Evolutionary conservation across 192 early-diverging fungal genomes (phyloP).

Genomic region (Coemansia sp.): DNA sequence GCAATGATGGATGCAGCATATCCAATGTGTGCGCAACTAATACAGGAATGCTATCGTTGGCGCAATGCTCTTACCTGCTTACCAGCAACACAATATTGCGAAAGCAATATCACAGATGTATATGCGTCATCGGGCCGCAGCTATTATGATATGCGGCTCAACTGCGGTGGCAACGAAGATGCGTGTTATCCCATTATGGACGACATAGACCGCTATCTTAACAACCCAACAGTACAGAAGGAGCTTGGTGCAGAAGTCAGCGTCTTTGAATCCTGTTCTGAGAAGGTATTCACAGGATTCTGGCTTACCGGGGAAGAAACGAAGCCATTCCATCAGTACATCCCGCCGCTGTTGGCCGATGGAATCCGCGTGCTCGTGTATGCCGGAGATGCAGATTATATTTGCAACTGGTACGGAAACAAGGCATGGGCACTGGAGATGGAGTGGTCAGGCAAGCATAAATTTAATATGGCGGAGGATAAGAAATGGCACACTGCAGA

Average conservation of each 20-base stretch:
- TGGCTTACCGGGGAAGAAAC: conserved; percentile 80
- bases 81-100: conserved; percentile 83
- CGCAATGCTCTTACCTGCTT: conserved; percentile 9
- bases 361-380: conserved; percentile 83
- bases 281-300: conserved; percentile 74
- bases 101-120: conserved; percentile 68
- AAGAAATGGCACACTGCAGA: conserved; percentile 64
- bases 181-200: conserved; percentile 87
- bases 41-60: not conserved
- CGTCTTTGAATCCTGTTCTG: conserved; percentile 76
- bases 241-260: conserved; percentile 74
- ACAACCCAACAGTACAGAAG: conserved; percentile 69
- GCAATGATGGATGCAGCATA: conserved; percentile 58
- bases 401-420: conserved; percentile 84
- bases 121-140: conserved; percentile 84
- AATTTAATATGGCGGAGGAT: conserved; percentile 69
- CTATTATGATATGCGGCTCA: conserved; percentile 89
- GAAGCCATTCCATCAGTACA: conserved; percentile 61
- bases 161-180: conserved; percentile 72
- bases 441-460: conserved; percentile 72
- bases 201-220: conserved; percentile 78
- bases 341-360: conserved; percentile 66
- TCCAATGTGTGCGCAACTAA: conserved; percentile 5
- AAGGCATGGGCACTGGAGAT: conserved; percentile 79
- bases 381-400: conserved; percentile 85